phyloP scores from a whole-genome alignment of 2,329 filamentous ascomycete species.

The Sporothrix brasiliensis region DNA sequence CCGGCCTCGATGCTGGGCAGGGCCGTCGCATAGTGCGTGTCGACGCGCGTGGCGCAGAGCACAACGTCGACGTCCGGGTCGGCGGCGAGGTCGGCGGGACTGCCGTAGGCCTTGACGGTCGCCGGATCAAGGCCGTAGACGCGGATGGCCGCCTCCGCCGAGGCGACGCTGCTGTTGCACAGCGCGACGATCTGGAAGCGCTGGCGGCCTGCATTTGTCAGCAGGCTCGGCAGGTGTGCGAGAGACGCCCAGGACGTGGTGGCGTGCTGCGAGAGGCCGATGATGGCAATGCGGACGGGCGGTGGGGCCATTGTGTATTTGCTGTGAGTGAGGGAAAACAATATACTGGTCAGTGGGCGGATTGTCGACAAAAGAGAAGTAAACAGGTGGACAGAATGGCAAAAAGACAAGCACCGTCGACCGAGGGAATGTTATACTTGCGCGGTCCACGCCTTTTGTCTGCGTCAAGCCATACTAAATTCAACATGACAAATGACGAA shows the following conservation, averaged over 20 bases:
- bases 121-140: constrained; percentile 47
- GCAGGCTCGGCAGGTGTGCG: constrained; percentile 63
- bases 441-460: too few species aligned
- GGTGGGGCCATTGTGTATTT: neutral
- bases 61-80: constrained; percentile 58
- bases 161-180: constrained; percentile 52
- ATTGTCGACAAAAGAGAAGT: too few species aligned
- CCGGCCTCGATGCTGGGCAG: constrained; percentile 54
- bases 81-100: constrained; percentile 51
- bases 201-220: constrained; percentile 48
- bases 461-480: too few species aligned
- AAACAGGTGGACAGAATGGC: too few species aligned
- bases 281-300: neutral
- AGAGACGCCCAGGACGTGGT: constrained; percentile 22
- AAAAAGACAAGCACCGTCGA: too few species aligned
- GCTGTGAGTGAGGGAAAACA: neutral
- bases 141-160: constrained; percentile 50
- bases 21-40: constrained; percentile 52
- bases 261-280: neutral
- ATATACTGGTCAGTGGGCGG: too few species aligned
- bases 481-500: too few species aligned
- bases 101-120: constrained; percentile 35
- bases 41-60: constrained; percentile 57
- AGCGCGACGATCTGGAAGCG: constrained; percentile 56
- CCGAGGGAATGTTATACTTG: too few species aligned